Base-by-base conservation (phyloP, 1,284 basidiomycete genomes). In the Taiwanofungus camphoratus region DNA sequence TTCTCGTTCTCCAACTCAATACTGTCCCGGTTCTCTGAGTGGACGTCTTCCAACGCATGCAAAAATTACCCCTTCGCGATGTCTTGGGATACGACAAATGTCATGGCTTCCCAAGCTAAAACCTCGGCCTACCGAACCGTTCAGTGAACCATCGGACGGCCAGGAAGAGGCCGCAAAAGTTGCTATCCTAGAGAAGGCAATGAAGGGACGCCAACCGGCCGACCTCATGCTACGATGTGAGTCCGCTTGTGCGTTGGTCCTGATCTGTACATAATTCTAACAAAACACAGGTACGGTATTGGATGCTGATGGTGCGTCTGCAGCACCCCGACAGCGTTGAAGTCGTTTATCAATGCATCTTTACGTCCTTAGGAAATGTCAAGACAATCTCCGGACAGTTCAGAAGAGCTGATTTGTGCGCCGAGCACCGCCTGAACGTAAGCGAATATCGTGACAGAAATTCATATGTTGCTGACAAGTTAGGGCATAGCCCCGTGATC, bases 301-400 rank as follows among this genome's bases (percentile, higher is more conserved):
- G 48, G 91, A 94, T 62, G 71, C 78, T 20, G 78, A 85, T 62
- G 91, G 90, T 76, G 62, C 42, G 56, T 54, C 41, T 37, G 16
- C 23, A 24, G 44, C 18, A 21, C 23, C n/a, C 16, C 27, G 9
- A 27, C 15, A 13, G 31, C n/a, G 12, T 27, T 36, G 20, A 19
- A 41, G 15, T 29, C 33, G 18, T 18, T 15, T 44, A 39, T 16
- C 31, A 29, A 40, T 41, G 22, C 36, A 30, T 27, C 29, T 31
- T 66, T 62, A 65, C 58, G 58, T 59, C 48, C 49, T 45, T 55
- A 87, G 88, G 88, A 35, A 83, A 85, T 56, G 90, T 96, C 54
- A 88, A 87, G 62, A 90, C 83, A 22, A 91, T 92, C 44, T 92
- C 90, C 31, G 91, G 92, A 18, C 82, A 87, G 56, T 94, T 95